Evolutionary conservation across 345 rosid genomes (phyloP).

Genomic region (Brassica rapa): DNA sequence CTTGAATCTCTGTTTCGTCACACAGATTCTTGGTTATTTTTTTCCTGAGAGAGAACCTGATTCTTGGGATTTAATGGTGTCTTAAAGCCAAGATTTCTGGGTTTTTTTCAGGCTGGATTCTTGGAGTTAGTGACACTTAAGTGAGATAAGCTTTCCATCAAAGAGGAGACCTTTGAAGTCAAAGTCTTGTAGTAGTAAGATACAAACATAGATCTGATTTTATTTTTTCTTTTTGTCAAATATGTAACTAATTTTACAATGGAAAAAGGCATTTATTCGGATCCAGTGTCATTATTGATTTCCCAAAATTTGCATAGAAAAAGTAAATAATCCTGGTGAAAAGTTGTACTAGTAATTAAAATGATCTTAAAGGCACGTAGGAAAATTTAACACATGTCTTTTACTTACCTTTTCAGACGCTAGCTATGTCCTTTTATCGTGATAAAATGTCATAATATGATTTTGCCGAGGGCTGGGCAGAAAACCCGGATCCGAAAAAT

Average conservation of each 20-base stretch:
- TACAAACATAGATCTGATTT: slow-evolving; percentile 19
- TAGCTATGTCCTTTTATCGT: neutral
- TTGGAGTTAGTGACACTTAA: slow-evolving; percentile 29
- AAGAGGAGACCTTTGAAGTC: slow-evolving; percentile 17
- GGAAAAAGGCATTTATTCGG: neutral
- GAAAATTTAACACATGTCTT: neutral
- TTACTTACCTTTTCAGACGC: neutral
- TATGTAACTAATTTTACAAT: neutral
- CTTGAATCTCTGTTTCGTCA: slow-evolving; percentile 16
- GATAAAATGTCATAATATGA: neutral
- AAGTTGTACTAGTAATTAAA: slow-evolving; percentile 15
- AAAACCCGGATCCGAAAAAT: too few species aligned
- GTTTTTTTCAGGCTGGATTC: neutral
- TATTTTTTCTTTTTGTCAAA: too few species aligned
- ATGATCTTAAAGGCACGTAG: neutral
- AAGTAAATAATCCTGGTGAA: slow-evolving; percentile 6
- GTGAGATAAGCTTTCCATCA: slow-evolving; percentile 31
- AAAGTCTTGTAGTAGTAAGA: slow-evolving; percentile 22
- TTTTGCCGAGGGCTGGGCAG: too few species aligned
- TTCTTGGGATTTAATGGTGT: slow-evolving; percentile 13
- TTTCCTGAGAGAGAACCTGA: neutral
- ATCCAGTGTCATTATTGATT: slow-evolving; percentile 32
- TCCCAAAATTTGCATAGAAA: slow-evolving; percentile 11
- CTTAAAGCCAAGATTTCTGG: slow-evolving; percentile 23
- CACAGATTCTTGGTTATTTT: neutral